Percentiles rank a stretch among this genome's conserved stretches.
Evolutionary conservation across 305 asterid species (phyloP).

Genomic region (Solanum chacoense): DNA sequence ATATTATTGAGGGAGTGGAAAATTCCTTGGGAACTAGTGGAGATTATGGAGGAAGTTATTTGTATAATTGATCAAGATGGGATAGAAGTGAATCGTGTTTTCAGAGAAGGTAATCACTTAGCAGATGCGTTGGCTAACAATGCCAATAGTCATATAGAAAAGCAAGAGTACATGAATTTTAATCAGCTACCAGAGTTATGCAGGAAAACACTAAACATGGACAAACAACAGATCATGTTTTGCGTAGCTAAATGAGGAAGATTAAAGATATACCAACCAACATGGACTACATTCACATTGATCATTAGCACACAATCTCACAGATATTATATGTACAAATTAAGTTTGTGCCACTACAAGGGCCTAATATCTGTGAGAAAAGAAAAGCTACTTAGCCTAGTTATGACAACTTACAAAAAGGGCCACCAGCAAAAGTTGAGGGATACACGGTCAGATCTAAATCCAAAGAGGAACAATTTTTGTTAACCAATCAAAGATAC

Average conservation of each 20-base stretch:
- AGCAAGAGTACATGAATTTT: background rate
- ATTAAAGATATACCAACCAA: background rate
- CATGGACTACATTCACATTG: background rate
- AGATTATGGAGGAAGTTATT: background rate
- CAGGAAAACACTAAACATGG: background rate
- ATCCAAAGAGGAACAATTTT: background rate
- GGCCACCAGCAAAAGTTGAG: background rate
- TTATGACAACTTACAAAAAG: background rate
- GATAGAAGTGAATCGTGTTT: background rate
- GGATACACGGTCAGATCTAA: background rate
- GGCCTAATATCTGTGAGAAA: background rate
- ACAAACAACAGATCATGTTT: background rate
- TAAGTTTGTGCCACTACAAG: too few relatives aligned
- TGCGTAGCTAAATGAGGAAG: background rate
- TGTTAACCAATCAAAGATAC: rapidly evolving
- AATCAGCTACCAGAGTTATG: background rate
- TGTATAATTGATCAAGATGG: background rate
- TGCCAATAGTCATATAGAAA: background rate
- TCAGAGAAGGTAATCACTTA: background rate
- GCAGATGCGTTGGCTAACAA: background rate
- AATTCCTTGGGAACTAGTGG: background rate
- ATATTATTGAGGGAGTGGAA: background rate
- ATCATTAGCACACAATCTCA: background rate
- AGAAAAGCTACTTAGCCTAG: background rate
- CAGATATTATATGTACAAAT: background rate